Evolutionary conservation across 1,139 yeast genomes (phyloP), one percentile per base, ranked within the genome.

Genomic region (Debaryomycetaceae sp.): DNA sequence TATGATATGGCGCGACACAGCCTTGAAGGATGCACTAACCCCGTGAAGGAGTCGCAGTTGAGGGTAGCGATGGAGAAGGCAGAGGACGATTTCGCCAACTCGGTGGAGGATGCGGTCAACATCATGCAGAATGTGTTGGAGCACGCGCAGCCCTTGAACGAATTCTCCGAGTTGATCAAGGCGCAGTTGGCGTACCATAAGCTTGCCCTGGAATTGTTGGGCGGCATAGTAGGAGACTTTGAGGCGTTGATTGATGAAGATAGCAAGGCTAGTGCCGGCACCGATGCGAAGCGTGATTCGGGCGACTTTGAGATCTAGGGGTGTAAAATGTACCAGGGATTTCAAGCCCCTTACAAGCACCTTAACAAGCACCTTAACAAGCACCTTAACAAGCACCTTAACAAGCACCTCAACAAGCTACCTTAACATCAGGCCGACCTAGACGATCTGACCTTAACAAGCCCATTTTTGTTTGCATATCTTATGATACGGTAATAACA

Each of bases 11-110:
- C 92, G 25, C 72, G 92, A 55, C 60, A 77, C 21, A 58, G 53
- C 33, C 66, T 77, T 37, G 66, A 83, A 38, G 73, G 73, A 45
- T 65, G 73, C 41, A 77, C 86, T 19, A 72, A 67, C 46, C 87
- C 93, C 4, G 76, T 76, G 40, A 77, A 77, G 48, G 81, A 78
- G 46, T 82, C 85, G 5, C 76, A 76, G 33, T 71, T 82, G 37
- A 67, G 90, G 41, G 80, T 77, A 29, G 72, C 76, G 37, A 77
- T 83, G 68, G 95, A 85, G 52, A 74, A 77, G 39, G 77, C 87
- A 26, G 95, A 85, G 55, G 95, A 85, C 45, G 92, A 81, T 44
- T 83, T 85, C 52, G 94, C 92, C 27, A 83, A 82, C 40, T 81
- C 90, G 14, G 87, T 86, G 22, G 95, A 85, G 55, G 94, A 81